Percentiles rank a stretch among this genome's conserved stretches.
Evolutionary conservation across 2,329 filamentous ascomycete genomes (phyloP).

Genomic region (Penicillium hordei): DNA sequence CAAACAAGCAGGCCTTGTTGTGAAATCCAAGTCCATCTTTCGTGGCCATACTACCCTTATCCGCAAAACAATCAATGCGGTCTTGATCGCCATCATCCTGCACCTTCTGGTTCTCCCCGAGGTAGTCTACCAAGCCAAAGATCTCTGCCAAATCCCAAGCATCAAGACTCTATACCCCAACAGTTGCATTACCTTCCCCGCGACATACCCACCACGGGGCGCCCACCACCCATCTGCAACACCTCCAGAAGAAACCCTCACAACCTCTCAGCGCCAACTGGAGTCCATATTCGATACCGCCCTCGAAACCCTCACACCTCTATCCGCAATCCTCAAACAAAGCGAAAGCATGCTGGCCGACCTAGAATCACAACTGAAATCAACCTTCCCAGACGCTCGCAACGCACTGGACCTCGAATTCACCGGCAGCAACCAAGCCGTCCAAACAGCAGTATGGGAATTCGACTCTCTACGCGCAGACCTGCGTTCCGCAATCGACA

Average conservation of each 20-base stretch:
- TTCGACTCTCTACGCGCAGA: slow-evolving; percentile 39
- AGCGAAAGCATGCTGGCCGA: slow-evolving; percentile 32
- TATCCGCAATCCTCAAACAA: slow-evolving; percentile 30
- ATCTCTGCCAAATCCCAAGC: slow-evolving; percentile 26
- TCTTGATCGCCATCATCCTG: slow-evolving; percentile 32
- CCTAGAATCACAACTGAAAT: slow-evolving; percentile 29
- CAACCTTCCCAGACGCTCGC: slow-evolving; percentile 30
- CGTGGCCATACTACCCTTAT: slow-evolving; percentile 3
- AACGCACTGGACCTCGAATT: slow-evolving; percentile 42
- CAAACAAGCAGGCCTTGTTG: not conserved
- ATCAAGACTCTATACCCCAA: slow-evolving; percentile 30
- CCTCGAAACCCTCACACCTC: slow-evolving; percentile 29
- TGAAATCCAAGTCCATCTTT: slow-evolving; percentile 5
- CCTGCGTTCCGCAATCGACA: slow-evolving; percentile 38
- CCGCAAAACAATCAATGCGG: slow-evolving; percentile 26
- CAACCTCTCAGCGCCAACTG: slow-evolving; percentile 26
- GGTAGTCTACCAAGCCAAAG: slow-evolving; percentile 34
- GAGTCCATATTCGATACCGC: slow-evolving; percentile 33
- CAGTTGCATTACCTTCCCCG: slow-evolving; percentile 27
- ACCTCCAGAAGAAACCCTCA: slow-evolving; percentile 22
- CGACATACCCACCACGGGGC: slow-evolving; percentile 7
- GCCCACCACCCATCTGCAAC: slow-evolving; percentile 12
- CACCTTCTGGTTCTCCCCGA: slow-evolving; percentile 40
- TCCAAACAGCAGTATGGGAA: slow-evolving; percentile 34
- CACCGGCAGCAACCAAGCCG: slow-evolving; percentile 34